A percentile compares a stretch with the other conserved stretches of the same genome.
These are phyloP conservation scores for Obelidium mucronatum DNA, from an alignment of 192 early-diverging fungal species.

Conservation along the genomic window DNA sequence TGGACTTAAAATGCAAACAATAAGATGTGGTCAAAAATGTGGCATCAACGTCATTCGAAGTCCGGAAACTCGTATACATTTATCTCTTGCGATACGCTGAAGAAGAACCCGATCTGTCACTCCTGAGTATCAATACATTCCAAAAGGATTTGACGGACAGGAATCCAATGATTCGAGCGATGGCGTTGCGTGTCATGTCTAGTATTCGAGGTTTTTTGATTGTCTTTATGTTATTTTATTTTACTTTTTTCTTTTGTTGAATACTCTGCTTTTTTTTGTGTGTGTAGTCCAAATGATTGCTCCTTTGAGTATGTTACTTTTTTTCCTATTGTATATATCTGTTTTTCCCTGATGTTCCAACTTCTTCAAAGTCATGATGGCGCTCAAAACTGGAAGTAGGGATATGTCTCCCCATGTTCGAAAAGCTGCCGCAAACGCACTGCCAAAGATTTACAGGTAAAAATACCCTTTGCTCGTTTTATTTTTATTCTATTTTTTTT, in stretches of 20 bases:
- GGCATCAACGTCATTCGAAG: conserved; percentile 84
- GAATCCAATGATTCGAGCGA: conserved; percentile 92
- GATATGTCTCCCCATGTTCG: conserved; percentile 94
- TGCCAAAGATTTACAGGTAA: conserved; percentile 86
- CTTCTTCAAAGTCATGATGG: conserved; percentile 71
- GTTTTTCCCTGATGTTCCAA: conserved; percentile 10
- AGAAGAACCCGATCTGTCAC: conserved; percentile 93
- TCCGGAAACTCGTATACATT: conserved; percentile 96
- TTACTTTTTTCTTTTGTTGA: conserved; percentile 13
- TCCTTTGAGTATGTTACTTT: conserved; percentile 65
- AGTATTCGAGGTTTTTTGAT: conserved; percentile 72
- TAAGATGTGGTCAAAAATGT: conserved; percentile 98
- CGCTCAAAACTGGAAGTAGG: conserved; percentile 83
- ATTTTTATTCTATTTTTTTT: conserved; percentile 4
- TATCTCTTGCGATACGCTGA: conserved; percentile 95
- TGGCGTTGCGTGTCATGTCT: conserved; percentile 95
- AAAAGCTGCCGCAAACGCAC: conserved; percentile 89
- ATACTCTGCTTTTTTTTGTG: conserved; percentile 11
- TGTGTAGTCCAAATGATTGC: conserved; percentile 85
- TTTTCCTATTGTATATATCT: background rate
- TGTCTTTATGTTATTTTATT: conserved; percentile 15
- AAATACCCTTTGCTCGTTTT: background rate
- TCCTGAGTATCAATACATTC: conserved; percentile 97
- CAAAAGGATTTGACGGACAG: conserved; percentile 94
- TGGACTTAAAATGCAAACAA: conserved; percentile 48